Evolutionary conservation across 2,329 filamentous ascomycete genomes (phyloP).

Genomic region (Aspergillus sojae): DNA sequence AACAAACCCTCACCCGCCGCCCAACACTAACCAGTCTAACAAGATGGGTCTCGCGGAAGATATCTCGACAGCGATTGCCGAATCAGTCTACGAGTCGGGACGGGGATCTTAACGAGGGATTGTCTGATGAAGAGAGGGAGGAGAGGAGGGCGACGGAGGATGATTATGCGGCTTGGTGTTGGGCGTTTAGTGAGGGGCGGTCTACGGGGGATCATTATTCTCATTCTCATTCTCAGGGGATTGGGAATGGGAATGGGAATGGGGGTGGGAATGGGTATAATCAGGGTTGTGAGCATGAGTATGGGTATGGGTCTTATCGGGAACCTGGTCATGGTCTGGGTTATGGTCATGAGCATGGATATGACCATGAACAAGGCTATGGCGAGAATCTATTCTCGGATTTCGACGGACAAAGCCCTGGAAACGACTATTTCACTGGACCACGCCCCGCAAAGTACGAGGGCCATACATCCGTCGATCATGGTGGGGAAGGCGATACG

Average conservation of each 20-base stretch:
- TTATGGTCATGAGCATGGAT: neutral
- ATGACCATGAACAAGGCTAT: neutral
- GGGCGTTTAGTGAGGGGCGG: conserved; percentile 15
- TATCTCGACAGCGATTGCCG: neutral
- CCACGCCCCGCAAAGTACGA: no score
- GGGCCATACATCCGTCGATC: no score
- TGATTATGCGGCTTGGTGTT: conserved; percentile 18
- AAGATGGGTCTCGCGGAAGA: conserved; percentile 8
- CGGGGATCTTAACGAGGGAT: neutral
- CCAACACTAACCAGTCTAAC: neutral
- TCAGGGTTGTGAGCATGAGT: no score
- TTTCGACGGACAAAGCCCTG: no score
- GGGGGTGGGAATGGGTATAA: no score
- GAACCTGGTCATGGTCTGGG: neutral
- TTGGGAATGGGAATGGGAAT: no score
- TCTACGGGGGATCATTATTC: neutral
- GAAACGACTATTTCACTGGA: no score
- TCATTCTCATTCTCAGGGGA: neutral
- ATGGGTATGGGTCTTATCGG: no score
- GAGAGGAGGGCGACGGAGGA: neutral
- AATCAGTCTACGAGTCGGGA: neutral
- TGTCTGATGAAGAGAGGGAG: neutral
- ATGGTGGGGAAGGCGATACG: neutral
- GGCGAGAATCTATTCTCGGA: no score
- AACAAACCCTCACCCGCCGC: neutral